Conservation (phyloP, 805 yeast species). For the Kodamaea neixiangensis region DNA sequence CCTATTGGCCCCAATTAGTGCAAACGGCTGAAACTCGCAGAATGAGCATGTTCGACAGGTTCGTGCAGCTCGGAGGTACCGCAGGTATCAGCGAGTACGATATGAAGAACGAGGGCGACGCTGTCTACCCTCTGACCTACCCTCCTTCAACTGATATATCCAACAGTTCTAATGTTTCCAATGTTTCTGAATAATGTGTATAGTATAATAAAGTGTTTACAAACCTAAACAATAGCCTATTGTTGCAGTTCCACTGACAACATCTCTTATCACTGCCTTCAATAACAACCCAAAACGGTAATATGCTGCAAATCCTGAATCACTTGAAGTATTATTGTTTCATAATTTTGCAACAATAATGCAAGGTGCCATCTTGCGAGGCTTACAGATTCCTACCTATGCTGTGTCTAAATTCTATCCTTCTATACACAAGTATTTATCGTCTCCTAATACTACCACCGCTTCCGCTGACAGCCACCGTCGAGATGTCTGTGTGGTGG, state of each 20-base stretch:
- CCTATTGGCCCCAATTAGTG: slow-evolving; percentile 55
- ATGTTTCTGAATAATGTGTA: neutral
- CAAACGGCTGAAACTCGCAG: slow-evolving; percentile 41
- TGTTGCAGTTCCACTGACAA: neutral
- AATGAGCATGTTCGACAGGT: slow-evolving; percentile 35
- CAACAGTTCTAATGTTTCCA: neutral
- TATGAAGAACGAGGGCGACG: slow-evolving; percentile 1
- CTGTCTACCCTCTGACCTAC: neutral
- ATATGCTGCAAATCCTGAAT: neutral
- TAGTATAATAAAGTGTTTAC: too few species aligned
- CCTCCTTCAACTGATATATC: neutral
- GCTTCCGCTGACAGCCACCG: slow-evolving; percentile 23
- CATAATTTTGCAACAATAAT: neutral
- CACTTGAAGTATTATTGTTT: neutral
- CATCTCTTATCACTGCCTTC: neutral
- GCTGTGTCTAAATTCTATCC: neutral
- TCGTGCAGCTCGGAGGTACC: slow-evolving; percentile 44
- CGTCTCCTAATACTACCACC: slow-evolving; percentile 22
- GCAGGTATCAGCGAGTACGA: slow-evolving; percentile 60
- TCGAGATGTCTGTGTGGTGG: slow-evolving; percentile 42
- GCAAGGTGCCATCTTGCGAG: neutral
- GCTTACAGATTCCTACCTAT: neutral
- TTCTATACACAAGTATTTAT: slow-evolving; percentile 7
- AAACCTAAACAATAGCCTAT: neutral
- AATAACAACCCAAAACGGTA: neutral